phyloP scores from a whole-genome alignment of 768 basidiomycete species.

The Rossbeevera mucosa region DNA sequence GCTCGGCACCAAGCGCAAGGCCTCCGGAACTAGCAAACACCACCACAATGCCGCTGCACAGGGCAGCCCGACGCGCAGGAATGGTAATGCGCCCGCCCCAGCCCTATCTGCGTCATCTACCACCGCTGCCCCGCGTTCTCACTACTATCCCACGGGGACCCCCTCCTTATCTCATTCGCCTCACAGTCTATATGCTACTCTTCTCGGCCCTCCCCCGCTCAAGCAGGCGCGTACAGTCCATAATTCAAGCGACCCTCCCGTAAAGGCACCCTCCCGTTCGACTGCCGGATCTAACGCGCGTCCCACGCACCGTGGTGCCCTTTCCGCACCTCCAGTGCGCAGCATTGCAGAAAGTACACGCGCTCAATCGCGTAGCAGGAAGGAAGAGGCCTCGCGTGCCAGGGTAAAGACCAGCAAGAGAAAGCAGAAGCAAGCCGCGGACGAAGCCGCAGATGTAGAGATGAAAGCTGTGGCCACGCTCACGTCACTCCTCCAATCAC shows the following conservation, averaged over 20 bases:
- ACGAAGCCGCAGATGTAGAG: constrained; percentile 49
- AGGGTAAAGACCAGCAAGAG: constrained; percentile 45
- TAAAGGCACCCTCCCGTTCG: constrained; percentile 43
- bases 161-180: constrained; percentile 37
- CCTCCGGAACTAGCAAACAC: constrained; percentile 37
- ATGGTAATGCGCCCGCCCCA: constrained; percentile 44
- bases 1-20: constrained; percentile 57
- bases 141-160: constrained; percentile 38
- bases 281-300: constrained; percentile 30
- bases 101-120: constrained; percentile 23
- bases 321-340: constrained; percentile 25
- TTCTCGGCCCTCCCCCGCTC: constrained; percentile 70
- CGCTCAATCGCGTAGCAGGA: constrained; percentile 40
- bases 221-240: constrained; percentile 79
- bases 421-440: constrained; percentile 41
- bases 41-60: constrained; percentile 52
- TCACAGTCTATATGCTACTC: constrained; percentile 67
- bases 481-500: constrained; percentile 64
- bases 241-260: constrained; percentile 65
- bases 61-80: constrained; percentile 35
- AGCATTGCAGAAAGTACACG: constrained; percentile 46
- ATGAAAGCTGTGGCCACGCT: constrained; percentile 82
- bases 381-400: constrained; percentile 33
- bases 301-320: constrained; percentile 14
- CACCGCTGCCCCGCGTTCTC: constrained; percentile 36